Percentiles rank a stretch among this genome's conserved stretches.
Conservation (phyloP, 257 asterid species). For the Forsythia viridissima region DNA sequence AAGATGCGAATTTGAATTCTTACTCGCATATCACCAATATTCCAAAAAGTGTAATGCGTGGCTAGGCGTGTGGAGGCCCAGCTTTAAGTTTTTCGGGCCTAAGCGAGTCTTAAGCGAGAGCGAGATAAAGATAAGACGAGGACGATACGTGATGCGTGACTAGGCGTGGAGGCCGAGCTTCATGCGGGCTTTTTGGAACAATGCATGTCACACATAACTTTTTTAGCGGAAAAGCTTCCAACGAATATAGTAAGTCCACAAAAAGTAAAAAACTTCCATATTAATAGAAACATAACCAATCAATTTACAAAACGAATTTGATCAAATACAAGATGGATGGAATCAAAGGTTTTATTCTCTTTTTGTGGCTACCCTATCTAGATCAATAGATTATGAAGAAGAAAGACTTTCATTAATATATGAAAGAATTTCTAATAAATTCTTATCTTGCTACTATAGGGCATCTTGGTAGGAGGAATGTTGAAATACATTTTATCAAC, state of each 20-base stretch:
- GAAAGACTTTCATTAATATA: neutral
- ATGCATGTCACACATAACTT: neutral
- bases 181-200: too few species aligned
- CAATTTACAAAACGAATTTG: neutral
- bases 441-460: neutral
- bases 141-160: too few species aligned
- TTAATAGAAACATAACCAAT: neutral
- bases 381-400: neutral
- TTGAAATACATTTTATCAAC: neutral
- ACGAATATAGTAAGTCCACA: neutral
- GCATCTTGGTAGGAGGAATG: conserved; percentile 3
- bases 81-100: too few species aligned
- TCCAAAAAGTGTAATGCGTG: too few species aligned
- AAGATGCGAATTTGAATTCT: neutral
- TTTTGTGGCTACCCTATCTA: neutral
- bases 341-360: conserved; percentile 16
- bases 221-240: neutral
- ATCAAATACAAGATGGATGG: neutral
- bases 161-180: too few species aligned
- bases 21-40: neutral
- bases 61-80: too few species aligned
- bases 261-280: neutral
- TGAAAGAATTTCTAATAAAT: conserved; percentile 8
- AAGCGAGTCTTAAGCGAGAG: too few species aligned
- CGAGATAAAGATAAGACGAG: too few species aligned